Evolutionary conservation across 345 rosid species (phyloP), one percentile per base, ranked within the genome.

Genomic region (Populus alba): DNA sequence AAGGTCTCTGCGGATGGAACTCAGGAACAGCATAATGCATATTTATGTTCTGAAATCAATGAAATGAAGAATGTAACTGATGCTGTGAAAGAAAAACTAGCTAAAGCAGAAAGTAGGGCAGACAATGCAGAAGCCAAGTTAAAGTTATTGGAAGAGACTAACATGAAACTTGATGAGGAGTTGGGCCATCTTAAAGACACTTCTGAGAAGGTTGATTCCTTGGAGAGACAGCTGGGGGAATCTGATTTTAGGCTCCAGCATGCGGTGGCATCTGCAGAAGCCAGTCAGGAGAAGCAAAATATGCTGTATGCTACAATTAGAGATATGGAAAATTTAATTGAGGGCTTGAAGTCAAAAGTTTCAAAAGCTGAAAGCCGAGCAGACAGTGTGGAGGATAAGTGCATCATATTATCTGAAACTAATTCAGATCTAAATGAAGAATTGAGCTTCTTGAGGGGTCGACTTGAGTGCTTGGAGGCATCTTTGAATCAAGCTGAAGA

Each of bases 311-410:
- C 90, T 75, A 87, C 97, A 16, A 90, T 96, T 77, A 71, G 75
- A 72, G 98, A 96, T 82, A 96, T 94, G 99, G 98, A 91, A 76
- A 83, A 81, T 79, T 76, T 90, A 82, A 96, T 96, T 12, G 92
- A 90, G 81, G 90, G 87, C 86, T 89, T 96, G 53, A 94, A 92
- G 81, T 84, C 77, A 67, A 94, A 90, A 86, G 95, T 86, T 81
- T 75, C 74, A 12, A 92, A 90, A 83, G 90, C 96, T 65, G 97
- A 90, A 82, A 83, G 78, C 80, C 87, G 88, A 49, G 97, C 95
- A 78, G 97, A 96, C 71, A 82, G 77, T 81, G 91, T 91, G 0
- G 98, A 91, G 79, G 97, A 90, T 57, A 93, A 92, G 82, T 85
- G 95, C 77, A 87, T 91, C 74, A 83, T 82, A 70, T 84, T 94